phyloP scores from a whole-genome alignment of 1,284 basidiomycete species.

The Marasmius fiardii region DNA sequence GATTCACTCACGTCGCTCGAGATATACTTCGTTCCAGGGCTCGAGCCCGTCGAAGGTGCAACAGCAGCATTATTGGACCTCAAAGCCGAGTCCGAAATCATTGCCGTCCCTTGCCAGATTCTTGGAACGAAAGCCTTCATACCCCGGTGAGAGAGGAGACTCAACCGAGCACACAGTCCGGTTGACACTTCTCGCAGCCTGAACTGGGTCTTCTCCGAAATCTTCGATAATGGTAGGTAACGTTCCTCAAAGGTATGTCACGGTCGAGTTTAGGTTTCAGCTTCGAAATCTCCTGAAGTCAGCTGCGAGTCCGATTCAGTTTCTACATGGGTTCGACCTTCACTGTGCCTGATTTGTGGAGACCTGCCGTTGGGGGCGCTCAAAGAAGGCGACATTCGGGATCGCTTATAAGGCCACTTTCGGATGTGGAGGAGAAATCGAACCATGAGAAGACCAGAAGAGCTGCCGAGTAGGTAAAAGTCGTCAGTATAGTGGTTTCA shows the following conservation, averaged over 20 bases:
- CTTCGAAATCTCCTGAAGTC: no score
- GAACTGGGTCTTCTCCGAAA: background rate
- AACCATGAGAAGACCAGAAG: constrained; percentile 31
- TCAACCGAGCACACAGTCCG: background rate
- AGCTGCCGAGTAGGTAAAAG: no score
- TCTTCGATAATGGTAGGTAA: constrained; percentile 1
- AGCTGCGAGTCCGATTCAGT: no score
- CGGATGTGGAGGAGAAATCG: constrained; percentile 31
- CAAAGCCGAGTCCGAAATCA: background rate
- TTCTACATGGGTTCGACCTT: no score
- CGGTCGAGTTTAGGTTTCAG: background rate
- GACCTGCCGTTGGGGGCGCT: background rate
- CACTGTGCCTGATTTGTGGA: no score
- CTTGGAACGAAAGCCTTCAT: background rate
- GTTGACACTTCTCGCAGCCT: background rate
- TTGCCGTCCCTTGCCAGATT: background rate
- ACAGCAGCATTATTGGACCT: background rate
- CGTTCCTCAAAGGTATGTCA: background rate
- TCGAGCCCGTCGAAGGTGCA: no score
- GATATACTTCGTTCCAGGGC: no score
- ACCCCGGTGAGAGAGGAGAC: background rate
- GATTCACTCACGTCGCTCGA: no score
- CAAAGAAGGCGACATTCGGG: background rate
- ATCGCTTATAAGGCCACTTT: constrained; percentile 18
- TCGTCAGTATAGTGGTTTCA: no score